Base-by-base conservation (phyloP, 805 yeast genomes). In the Zygosaccharomyces bisporus region DNA sequence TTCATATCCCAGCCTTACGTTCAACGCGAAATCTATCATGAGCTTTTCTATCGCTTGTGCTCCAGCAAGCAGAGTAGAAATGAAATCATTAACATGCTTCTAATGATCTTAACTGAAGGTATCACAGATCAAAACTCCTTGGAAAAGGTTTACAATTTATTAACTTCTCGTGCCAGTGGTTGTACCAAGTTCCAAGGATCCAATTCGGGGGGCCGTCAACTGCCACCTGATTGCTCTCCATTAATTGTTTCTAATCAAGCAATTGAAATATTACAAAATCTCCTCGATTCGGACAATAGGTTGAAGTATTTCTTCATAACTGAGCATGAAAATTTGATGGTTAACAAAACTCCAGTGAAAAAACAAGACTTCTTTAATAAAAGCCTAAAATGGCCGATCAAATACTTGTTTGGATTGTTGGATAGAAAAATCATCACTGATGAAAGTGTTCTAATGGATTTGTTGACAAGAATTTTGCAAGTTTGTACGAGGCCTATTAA, bases 51-150 rank as follows among this genome's bases (percentile, higher is more conserved):
- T 17, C 79, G 76, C 49, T 58, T 89, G 38, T 85, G 95, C 55
- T 75, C 77, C 49, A 87, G 81, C 63, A 85, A 85, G 61, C 95
- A 84, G 51, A 84, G 86, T 4, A 69, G 96, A 43, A 67, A 77
- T 7, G 96, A 90, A 51, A 75, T 87, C 12, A 71, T 89, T 59
- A 80, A 83, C 34, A 66, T 83, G 45, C 58, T 89, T 33, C 62
- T 89, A 32, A 77, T 81, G 13, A 74, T 89, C 34, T 66, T 90
- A 27, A 83, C 81, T 46, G 96, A 89, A 49, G 95, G 93, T n/a
- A 68, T 83, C 4, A 56, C 59, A 2, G 83, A 78, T 53, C 82
- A 79, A 43, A 72, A 70, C 13, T 63, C 86, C 0, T 64, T 86
- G 34, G 89, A 83, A 52, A 74, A 70, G 50, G 74, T 80, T 4